Base-by-base conservation (phyloP, 257 asterid genomes). In the Lycium ferocissimum region DNA sequence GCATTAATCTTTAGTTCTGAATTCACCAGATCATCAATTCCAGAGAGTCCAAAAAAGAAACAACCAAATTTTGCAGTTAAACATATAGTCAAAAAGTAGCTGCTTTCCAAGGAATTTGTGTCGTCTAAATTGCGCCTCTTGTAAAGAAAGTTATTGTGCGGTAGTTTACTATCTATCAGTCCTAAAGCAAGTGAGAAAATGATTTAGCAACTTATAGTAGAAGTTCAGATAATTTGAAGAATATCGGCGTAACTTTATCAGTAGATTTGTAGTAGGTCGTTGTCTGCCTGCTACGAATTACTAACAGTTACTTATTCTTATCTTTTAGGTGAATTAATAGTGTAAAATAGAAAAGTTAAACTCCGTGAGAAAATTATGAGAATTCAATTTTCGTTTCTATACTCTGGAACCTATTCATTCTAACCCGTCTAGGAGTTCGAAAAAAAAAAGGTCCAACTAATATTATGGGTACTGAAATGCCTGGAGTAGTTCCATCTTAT, bases 41-140 rank as follows among this genome's bases (percentile, higher is more conserved):
- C 12, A 73, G 59, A 22, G n/a, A 11, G n/a, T 73, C 59, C n/a
- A 73, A 20, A 20, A 2, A 47, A 73, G 59, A 47, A 73, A 47
- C 10, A 47, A 47, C 61, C 43, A 73, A 73, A 12, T 2, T 20
- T 47, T 20, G 7, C 20, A 5, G 37, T 47, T 47, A 20, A 73
- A n/a, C 59, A 20, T 22, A 20, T 47, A 47, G 81, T 73, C 59
- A 73, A 73, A 73, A 73, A 20, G 59, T 73, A 47, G 40, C 81
- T 9, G 59, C 81, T 47, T 47, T 73, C 40, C 40, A 20, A 0
- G 7, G 58, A 47, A 73, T n/a, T n/a, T 45, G 57, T 45, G 80
- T 72, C 80, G 56, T n/a, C n/a, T 2, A 45, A 47, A 40, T 73
- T 13, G 57, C 0, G 59, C 45, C 9, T 73, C 58, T 73, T 47